phyloP scores from a whole-genome alignment of 1,284 basidiomycete species.

The Vanrija pseudolonga region DNA sequence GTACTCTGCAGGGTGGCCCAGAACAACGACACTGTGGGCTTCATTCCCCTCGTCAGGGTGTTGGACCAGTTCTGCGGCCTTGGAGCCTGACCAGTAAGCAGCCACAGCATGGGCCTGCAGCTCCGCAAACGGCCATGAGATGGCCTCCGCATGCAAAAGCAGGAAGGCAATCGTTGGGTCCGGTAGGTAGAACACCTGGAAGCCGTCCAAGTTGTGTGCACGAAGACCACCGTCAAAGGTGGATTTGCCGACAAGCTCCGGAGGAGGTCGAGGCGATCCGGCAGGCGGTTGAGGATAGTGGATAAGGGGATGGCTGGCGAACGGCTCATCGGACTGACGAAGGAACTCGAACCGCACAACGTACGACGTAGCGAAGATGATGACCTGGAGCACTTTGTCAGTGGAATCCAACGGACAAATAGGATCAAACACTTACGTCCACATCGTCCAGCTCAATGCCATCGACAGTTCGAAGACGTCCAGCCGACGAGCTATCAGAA shows the following conservation, averaged over 20 bases:
- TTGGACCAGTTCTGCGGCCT: constrained; percentile 2
- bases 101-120: constrained; percentile 14
- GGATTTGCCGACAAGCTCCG: not conserved
- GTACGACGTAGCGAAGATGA: constrained; percentile 13
- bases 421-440: not conserved
- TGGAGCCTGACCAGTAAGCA: constrained; percentile 8
- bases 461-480: constrained; percentile 2
- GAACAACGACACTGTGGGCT: constrained; percentile 9
- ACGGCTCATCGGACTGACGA: constrained; percentile 7
- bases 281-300: not conserved
- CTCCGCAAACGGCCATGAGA: constrained; percentile 15
- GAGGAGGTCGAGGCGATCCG: constrained; percentile 1
- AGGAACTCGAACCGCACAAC: constrained; percentile 14
- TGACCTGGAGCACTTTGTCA: constrained; percentile 1
- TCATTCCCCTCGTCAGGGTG: constrained; percentile 15
- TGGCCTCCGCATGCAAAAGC: constrained; percentile 13
- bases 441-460: constrained; percentile 4
- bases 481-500: no score
- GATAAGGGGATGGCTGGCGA: constrained; percentile 5
- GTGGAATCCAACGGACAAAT: not conserved
- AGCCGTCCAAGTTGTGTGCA: constrained; percentile 13
- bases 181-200: constrained; percentile 14
- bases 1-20: constrained; percentile 18
- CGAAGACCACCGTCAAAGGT: constrained; percentile 10
- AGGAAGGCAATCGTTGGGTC: constrained; percentile 13